phyloP scores from a whole-genome alignment of 106 monocot genomes.

The Chionographis japonica region DNA sequence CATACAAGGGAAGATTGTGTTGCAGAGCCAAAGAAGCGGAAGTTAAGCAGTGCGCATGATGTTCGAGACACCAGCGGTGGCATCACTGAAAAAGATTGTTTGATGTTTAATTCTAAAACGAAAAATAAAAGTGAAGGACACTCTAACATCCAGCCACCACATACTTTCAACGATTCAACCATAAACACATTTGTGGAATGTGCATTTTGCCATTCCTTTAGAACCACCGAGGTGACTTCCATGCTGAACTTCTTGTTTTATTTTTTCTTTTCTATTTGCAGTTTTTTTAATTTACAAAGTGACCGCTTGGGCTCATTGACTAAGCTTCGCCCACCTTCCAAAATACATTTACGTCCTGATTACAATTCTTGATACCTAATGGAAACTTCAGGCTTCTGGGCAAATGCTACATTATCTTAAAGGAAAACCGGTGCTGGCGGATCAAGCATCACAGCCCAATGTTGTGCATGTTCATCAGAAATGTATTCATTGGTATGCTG shows the following conservation, averaged over 20 bases:
- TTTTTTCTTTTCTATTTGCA: too few relatives aligned
- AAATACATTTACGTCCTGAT: too few relatives aligned
- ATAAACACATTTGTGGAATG: slow-evolving; percentile 19
- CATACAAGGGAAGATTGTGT: slow-evolving; percentile 8
- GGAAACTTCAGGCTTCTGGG: slow-evolving; percentile 44
- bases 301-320: too few relatives aligned
- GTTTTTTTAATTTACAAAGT: too few relatives aligned
- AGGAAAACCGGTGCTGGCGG: slow-evolving; percentile 24
- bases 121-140: not conserved
- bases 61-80: slow-evolving; percentile 1
- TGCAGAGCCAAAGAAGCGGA: slow-evolving; percentile 46
- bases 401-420: slow-evolving; percentile 55
- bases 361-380: not conserved
- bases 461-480: slow-evolving; percentile 62
- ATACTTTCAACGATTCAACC: not conserved
- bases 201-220: slow-evolving; percentile 63
- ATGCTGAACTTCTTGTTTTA: too few relatives aligned
- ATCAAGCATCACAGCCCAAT: slow-evolving; percentile 21
- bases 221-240: slow-evolving; percentile 39
- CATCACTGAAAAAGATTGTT: not conserved
- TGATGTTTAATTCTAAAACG: not conserved
- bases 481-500: slow-evolving; percentile 71
- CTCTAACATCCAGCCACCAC: not conserved
- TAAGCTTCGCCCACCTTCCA: too few relatives aligned
- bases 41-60: slow-evolving; percentile 11